Evolutionary conservation across 1,284 basidiomycete genomes (phyloP).

Genomic region (Irpex lacteus): DNA sequence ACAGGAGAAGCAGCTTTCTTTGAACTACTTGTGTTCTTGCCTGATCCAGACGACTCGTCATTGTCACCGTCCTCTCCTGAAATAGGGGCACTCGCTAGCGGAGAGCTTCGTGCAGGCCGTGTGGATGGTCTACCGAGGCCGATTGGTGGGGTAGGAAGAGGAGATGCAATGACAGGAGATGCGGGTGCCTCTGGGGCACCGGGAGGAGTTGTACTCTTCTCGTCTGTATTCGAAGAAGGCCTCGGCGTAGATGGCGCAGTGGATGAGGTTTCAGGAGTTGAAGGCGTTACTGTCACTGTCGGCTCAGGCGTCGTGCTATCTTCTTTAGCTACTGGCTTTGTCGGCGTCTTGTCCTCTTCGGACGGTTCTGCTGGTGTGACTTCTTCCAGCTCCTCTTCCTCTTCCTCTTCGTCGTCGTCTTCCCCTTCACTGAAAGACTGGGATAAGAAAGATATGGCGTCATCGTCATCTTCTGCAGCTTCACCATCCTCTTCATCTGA

Average conservation of each 20-base stretch:
- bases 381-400: constrained; percentile 5
- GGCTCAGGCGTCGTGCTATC: neutral
- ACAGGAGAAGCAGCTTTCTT: neutral
- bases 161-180: constrained; percentile 10
- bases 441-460: constrained; percentile 27
- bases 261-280: constrained; percentile 11
- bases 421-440: constrained; percentile 29
- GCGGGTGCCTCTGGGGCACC: constrained; percentile 47
- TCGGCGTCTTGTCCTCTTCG: neutral
- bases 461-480: constrained; percentile 28
- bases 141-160: constrained; percentile 14
- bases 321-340: neutral
- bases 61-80: constrained; percentile 20
- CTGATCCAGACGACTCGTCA: constrained; percentile 7
- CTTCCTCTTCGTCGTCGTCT: constrained; percentile 17
- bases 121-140: constrained; percentile 26
- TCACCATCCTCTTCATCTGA: constrained; percentile 24
- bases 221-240: constrained; percentile 27
- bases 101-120: constrained; percentile 26
- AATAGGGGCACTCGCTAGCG: constrained; percentile 25
- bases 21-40: neutral
- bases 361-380: constrained; percentile 26
- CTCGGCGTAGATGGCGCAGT: constrained; percentile 12
- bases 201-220: constrained; percentile 45
- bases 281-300: constrained; percentile 7